Base-by-base conservation (phyloP, 768 basidiomycete genomes). In the Coprinellus aureogranulatus region DNA sequence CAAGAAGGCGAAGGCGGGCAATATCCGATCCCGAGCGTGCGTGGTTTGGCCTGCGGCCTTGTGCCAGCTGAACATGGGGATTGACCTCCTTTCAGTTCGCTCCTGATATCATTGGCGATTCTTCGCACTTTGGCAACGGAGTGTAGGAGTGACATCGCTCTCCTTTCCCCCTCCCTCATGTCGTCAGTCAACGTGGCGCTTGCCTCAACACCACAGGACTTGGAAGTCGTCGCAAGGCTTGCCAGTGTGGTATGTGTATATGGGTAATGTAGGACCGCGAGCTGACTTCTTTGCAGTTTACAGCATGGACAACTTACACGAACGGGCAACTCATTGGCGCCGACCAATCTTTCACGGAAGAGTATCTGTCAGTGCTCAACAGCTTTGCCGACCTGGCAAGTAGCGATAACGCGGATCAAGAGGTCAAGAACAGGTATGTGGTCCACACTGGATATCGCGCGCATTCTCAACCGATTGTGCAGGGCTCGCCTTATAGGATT, bases 261-360 rank as follows among this genome's bases (percentile, higher is more conserved):
- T 4, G 56, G 59, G 31, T 51, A 18, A 25, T 26, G 40, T 23
- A 37, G 22, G 11, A 46, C 28, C n/a, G 48, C 23, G 12, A 20
- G 8, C 2, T 22, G 40, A 4, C 44, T 27, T 46, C 34, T n/a
- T n/a, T 18, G n/a, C 30, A 94, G 89, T 93, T 96, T 65, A 90
- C 88, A 2, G 88, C 92, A 1, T 98, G 92, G 89, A 88, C 89
- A 20, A 94, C 94, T 16, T 97, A 87, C 62, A 93, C 94, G 22
- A 89, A 95, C 62, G 92, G 93, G 0, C 86, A 86, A 54, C 76
- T 90, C 40, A 85, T 95, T 60, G 91, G 90, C 26, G 83, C 87
- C 12, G 94, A 96, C 65, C 82, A 81, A 55, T 72, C 67, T 28
- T 74, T 92, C 49, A 90, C 91, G 0, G 75, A 77, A 26, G 80